Evolutionary conservation across 176 grass and related monocot species (phyloP).

Genomic region (Chrysopogon serrulatus): DNA sequence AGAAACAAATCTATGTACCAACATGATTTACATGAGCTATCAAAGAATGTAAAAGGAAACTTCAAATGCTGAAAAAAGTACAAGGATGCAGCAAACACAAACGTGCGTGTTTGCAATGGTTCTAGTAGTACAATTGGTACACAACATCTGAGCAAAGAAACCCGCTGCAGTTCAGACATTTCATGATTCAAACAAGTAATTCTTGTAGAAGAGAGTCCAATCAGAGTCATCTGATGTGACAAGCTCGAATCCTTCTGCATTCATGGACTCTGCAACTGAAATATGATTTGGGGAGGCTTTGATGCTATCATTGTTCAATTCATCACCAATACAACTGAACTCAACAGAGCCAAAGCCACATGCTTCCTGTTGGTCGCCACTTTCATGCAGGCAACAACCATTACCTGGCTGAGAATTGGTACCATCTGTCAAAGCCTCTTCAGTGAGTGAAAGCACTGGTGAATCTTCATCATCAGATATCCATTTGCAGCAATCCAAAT

Average conservation of each 20-base stretch:
- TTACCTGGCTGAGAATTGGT: constrained; percentile 4
- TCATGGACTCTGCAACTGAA: constrained; percentile 65
- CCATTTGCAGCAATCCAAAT: constrained; percentile 67
- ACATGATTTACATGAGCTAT: constrained; percentile 31
- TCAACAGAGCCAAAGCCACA: constrained; percentile 59
- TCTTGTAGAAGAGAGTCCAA: constrained; percentile 83
- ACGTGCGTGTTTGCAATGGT: not conserved
- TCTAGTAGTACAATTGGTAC: constrained; percentile 31
- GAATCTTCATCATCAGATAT: constrained; percentile 79
- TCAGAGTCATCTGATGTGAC: constrained; percentile 68
- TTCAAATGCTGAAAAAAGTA: constrained; percentile 38
- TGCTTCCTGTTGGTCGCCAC: constrained; percentile 9
- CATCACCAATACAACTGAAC: constrained; percentile 18
- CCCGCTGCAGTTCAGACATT: not conserved
- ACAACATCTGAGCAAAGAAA: constrained; percentile 34
- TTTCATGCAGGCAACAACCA: constrained; percentile 21
- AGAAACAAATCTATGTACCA: constrained; percentile 29
- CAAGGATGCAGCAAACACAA: constrained; percentile 23
- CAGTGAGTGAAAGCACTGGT: not conserved
- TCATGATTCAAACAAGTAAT: constrained; percentile 81
- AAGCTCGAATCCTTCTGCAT: constrained; percentile 62
- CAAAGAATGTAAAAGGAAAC: constrained; percentile 7
- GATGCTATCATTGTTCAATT: constrained; percentile 12
- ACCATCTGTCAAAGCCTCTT: not conserved
- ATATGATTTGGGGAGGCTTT: not conserved